Conservation (phyloP, 495 filamentous ascomycete species). For the Apiosordaria backusii region DNA sequence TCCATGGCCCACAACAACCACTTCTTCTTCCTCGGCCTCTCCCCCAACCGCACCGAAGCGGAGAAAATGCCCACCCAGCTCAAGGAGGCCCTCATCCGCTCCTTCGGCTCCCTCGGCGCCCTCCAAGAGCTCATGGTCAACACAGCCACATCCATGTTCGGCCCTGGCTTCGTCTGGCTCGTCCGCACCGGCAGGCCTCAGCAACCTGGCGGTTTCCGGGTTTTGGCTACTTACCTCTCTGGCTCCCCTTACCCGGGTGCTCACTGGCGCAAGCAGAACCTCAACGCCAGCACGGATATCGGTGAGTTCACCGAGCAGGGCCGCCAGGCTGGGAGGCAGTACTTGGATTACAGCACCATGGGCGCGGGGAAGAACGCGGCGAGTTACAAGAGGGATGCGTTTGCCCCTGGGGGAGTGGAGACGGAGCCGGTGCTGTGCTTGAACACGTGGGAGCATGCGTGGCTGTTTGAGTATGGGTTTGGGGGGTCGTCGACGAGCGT, state of each 20-base stretch:
- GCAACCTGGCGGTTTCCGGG: slow-evolving; percentile 52
- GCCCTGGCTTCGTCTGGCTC: slow-evolving; percentile 95
- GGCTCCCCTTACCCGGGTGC: slow-evolving; percentile 83
- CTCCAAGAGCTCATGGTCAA: slow-evolving; percentile 73
- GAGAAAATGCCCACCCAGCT: slow-evolving; percentile 32
- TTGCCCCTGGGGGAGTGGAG: slow-evolving; percentile 66
- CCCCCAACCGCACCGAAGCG: slow-evolving; percentile 32
- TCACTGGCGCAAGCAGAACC: slow-evolving; percentile 72
- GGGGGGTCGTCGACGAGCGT: neutral
- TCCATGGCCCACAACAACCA: slow-evolving; percentile 96
- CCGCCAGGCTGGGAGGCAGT: slow-evolving; percentile 32
- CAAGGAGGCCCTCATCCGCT: slow-evolving; percentile 46
- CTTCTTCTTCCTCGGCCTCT: slow-evolving; percentile 76
- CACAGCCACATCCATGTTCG: slow-evolving; percentile 90
- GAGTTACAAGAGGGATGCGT: slow-evolving; percentile 32
- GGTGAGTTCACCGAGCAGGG: slow-evolving; percentile 30
- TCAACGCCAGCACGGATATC: slow-evolving; percentile 72
- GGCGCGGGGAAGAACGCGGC: slow-evolving; percentile 44
- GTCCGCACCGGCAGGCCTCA: slow-evolving; percentile 48
- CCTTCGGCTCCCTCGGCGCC: slow-evolving; percentile 78
- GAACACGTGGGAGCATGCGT: slow-evolving; percentile 96
- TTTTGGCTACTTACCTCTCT: slow-evolving; percentile 87
- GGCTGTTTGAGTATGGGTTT: slow-evolving; percentile 80
- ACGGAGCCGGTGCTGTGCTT: slow-evolving; percentile 78
- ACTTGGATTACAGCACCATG: slow-evolving; percentile 40